Base-by-base conservation (phyloP, 805 yeast genomes). In the Candida quercuum region DNA sequence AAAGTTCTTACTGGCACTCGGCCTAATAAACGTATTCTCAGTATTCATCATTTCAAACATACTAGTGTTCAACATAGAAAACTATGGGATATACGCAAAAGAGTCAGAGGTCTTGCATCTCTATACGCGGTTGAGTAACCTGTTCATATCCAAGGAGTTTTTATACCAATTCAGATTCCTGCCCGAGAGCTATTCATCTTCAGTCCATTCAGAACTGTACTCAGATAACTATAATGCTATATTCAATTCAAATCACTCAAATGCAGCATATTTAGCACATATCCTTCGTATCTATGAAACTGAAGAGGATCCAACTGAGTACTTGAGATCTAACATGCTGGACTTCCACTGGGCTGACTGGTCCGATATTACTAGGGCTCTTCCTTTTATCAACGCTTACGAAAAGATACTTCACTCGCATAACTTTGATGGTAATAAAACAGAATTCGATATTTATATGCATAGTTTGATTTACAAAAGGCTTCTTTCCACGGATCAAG, bases 311-410 rank as follows among this genome's bases (percentile, higher is more conserved):
- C 57, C 56, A 16, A 48, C 47, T 13, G 16, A 19, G 1, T 47
- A 39, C 21, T 16, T 51, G 9, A 7, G 17, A 12, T 4, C 30
- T 2, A 32, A 52, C 32, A 38, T 38, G 17, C 27, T 49, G 8
- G 39, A 42, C 10, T 48, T 51, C 41, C 56, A 61, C 47, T 62
- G 64, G 68, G 57, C 54, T 32, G 63, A 54, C 32, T 57, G 62
- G 61, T 46, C 46, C 12, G 60, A 57, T 34, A 32, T 51, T 3
- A 38, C 49, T 3, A 50, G 51, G 4, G 57, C 58, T 4, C 46
- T 48, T 17, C 49, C 59, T 14, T 55, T 54, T 35, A 44, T 48
- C 19, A 27, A 47, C 6, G 45, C 64, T 2, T 65, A 63, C 36
- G 42, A 47, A 5, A 9, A 8, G n/a, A n/a, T n/a, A 3, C 7